Evolutionary conservation across 192 early-diverging fungal species (phyloP).

Genomic region (Podila verticillata): DNA sequence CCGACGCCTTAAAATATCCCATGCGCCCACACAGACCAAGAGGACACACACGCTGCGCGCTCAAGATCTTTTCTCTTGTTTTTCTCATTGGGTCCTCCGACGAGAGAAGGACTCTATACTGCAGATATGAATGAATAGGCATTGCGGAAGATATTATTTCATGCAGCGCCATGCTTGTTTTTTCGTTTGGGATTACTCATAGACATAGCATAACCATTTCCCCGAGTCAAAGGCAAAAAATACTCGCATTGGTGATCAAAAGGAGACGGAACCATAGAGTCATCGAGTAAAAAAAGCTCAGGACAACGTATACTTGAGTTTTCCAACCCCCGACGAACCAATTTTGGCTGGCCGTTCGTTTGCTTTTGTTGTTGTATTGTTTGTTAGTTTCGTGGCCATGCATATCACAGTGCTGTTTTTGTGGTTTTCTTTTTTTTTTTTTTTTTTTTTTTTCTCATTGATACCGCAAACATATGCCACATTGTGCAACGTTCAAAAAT

Average conservation of each 20-base stretch:
- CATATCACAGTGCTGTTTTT: not conserved
- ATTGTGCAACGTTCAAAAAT: not conserved
- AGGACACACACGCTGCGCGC: no score
- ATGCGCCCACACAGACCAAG: no score
- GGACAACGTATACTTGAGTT: no score
- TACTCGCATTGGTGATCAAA: no score
- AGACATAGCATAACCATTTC: no score
- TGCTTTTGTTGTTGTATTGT: not conserved
- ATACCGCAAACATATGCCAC: not conserved
- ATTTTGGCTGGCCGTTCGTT: not conserved
- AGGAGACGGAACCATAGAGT: no score
- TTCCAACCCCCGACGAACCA: constrained; percentile 4
- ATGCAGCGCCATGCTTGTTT: not conserved
- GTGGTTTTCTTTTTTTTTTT: not conserved
- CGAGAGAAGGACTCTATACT: not conserved
- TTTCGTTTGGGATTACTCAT: no score
- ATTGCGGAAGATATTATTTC: constrained; percentile 4
- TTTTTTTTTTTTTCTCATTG: not conserved
- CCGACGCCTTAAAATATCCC: no score
- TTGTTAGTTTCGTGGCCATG: not conserved
- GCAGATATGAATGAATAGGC: not conserved
- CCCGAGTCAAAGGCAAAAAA: no score
- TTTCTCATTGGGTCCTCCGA: not conserved
- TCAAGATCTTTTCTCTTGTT: not conserved
- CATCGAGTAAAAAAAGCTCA: no score